Evolutionary conservation across 192 early-diverging fungal species (phyloP).

Genomic region (Entrophospora sp.): DNA sequence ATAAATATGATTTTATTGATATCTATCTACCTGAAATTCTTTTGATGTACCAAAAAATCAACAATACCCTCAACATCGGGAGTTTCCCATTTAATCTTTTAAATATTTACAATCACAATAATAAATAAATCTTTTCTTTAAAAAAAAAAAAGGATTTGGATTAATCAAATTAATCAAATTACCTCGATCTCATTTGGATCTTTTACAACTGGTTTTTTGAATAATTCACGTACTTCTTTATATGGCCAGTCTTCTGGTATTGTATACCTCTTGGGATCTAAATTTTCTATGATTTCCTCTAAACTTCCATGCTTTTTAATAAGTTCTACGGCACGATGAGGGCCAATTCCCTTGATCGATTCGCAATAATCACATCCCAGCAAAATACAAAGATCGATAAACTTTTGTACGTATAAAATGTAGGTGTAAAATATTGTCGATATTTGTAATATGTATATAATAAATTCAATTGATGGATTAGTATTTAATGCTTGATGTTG

Average conservation of each 20-base stretch:
- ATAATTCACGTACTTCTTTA: constrained; percentile 81
- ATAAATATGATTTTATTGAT: not conserved
- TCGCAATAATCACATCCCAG: constrained; percentile 98
- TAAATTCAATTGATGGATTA: not conserved
- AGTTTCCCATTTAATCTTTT: constrained; percentile 58
- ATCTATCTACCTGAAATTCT: constrained; percentile 70
- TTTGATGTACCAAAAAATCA: constrained; percentile 85
- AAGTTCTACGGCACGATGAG: constrained; percentile 67
- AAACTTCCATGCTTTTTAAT: constrained; percentile 80
- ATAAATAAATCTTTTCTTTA: not conserved
- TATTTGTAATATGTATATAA: not conserved
- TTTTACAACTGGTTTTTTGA: constrained; percentile 68
- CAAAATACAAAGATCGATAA: constrained; percentile 96
- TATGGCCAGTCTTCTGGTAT: constrained; percentile 88
- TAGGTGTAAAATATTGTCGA: not conserved
- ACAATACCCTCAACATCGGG: constrained; percentile 79
- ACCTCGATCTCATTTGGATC: constrained; percentile 66
- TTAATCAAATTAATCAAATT: not conserved
- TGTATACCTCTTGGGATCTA: constrained; percentile 71
- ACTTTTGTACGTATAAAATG: too few relatives aligned
- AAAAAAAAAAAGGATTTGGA: constrained; percentile 6
- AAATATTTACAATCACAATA: not conserved
- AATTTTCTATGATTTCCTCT: constrained; percentile 64
- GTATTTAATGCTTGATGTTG: too few relatives aligned
- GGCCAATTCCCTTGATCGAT: constrained; percentile 88